A percentile compares a stretch with the other conserved stretches of the same genome.
Conservation (phyloP, 192 early-diverging fungal genomes). For the Podochytrium sp. region DNA sequence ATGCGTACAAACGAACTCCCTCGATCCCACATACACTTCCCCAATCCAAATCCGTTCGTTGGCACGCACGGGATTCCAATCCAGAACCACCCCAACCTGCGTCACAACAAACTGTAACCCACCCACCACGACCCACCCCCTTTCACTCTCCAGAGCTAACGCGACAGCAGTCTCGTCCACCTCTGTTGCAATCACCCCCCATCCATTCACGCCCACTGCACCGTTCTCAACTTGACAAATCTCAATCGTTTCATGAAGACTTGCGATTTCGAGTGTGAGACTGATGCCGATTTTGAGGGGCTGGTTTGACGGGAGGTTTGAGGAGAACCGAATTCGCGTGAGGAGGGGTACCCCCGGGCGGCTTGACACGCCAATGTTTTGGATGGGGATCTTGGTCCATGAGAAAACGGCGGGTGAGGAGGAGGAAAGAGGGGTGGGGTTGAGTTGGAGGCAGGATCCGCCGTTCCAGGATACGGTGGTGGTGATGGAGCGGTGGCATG, state of each 20-base stretch:
- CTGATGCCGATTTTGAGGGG: neutral
- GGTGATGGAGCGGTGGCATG: neutral
- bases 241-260: neutral
- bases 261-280: neutral
- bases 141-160: neutral
- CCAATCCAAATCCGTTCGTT: neutral
- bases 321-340: neutral
- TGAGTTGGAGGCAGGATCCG: neutral
- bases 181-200: no score
- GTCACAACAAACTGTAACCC: neutral
- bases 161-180: no score
- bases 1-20: neutral
- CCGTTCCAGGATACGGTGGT: neutral
- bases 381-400: neutral
- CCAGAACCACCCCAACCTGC: neutral
- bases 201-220: neutral
- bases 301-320: neutral
- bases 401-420: neutral
- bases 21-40: neutral
- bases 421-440: neutral
- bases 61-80: neutral
- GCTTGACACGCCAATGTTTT: neutral
- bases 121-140: neutral
- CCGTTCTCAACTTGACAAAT: neutral
- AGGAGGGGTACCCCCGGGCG: neutral